A percentile compares a stretch with the other conserved stretches of the same genome.
These are phyloP conservation scores for Melocanna baccifera DNA, from an alignment of 176 grass and related monocot genomes.

Conservation along the genomic window DNA sequence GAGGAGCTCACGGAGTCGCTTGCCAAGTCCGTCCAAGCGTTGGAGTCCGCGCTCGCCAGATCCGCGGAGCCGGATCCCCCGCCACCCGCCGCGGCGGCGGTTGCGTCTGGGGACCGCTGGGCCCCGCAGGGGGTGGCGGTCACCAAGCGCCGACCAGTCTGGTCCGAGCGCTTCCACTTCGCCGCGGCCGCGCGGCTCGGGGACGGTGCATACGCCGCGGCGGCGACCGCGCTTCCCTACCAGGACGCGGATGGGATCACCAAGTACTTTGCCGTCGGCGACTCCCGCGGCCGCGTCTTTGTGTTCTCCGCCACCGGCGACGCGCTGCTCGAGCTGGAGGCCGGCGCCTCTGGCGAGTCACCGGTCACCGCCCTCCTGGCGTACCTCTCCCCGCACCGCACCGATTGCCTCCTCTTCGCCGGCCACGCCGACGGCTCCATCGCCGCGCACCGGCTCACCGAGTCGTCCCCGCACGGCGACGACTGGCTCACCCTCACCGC, in stretches of 20 bases:
- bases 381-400: constrained; percentile 59
- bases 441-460: constrained; percentile 59
- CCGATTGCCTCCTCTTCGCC: constrained; percentile 70
- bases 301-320: constrained; percentile 77
- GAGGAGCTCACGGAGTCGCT: constrained; percentile 60
- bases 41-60: constrained; percentile 49
- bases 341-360: constrained; percentile 27
- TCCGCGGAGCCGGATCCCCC: constrained; percentile 28
- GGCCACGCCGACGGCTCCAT: constrained; percentile 73
- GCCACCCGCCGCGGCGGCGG: neutral
- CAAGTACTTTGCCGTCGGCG: constrained; percentile 87
- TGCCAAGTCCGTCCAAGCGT: constrained; percentile 37
- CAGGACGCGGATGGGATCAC: constrained; percentile 64
- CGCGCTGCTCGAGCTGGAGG: constrained; percentile 61
- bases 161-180: constrained; percentile 80
- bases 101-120: neutral
- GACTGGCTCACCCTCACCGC: constrained; percentile 76
- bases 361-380: constrained; percentile 66
- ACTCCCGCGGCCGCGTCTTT: constrained; percentile 70
- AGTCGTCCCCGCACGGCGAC: constrained; percentile 56
- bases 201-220: constrained; percentile 43
- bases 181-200: constrained; percentile 57
- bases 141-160: constrained; percentile 62
- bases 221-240: constrained; percentile 51
- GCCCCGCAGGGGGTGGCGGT: constrained; percentile 47